Conservation (phyloP, 176 grass and related monocot species). For the Leersia perrieri region DNA sequence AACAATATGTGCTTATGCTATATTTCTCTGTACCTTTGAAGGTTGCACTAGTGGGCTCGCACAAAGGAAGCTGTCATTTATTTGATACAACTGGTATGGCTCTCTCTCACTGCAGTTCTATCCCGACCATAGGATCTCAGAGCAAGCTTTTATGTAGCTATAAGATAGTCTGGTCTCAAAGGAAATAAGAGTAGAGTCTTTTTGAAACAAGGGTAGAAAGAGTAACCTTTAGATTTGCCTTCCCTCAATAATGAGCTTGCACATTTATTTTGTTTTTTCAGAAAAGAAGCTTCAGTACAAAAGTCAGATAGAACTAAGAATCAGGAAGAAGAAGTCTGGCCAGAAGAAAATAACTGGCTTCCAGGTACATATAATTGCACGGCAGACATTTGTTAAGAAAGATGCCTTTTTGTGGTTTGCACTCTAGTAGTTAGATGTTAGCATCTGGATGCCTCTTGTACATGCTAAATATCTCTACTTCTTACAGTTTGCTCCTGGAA, state of each 20-base stretch:
- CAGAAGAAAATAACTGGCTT: constrained; percentile 99
- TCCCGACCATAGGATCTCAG: neutral
- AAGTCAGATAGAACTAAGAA: constrained; percentile 77
- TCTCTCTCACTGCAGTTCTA: neutral
- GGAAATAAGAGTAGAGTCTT: neutral
- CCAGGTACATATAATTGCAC: constrained; percentile 54
- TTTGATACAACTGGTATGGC: constrained; percentile 94
- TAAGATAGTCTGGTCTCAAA: neutral
- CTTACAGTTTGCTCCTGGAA: constrained; percentile 92
- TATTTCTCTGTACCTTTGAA: constrained; percentile 46
- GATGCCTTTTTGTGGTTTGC: neutral
- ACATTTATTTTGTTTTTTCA: constrained; percentile 38
- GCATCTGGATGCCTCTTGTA: neutral
- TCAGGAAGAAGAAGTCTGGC: constrained; percentile 83
- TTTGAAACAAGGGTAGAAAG: neutral
- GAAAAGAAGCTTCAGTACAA: constrained; percentile 91
- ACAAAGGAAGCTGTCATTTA: constrained; percentile 92
- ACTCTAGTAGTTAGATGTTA: neutral
- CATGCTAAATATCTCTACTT: constrained; percentile 27
- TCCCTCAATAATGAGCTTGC: neutral
- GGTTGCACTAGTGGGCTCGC: constrained; percentile 92
- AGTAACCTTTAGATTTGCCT: neutral
- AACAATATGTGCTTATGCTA: constrained; percentile 29
- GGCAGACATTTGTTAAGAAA: neutral
- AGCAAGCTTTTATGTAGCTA: neutral